These are phyloP conservation scores for Chlamydomonas sp. DNA, from an alignment of 139 green algal genomes.

Conservation along the genomic window DNA sequence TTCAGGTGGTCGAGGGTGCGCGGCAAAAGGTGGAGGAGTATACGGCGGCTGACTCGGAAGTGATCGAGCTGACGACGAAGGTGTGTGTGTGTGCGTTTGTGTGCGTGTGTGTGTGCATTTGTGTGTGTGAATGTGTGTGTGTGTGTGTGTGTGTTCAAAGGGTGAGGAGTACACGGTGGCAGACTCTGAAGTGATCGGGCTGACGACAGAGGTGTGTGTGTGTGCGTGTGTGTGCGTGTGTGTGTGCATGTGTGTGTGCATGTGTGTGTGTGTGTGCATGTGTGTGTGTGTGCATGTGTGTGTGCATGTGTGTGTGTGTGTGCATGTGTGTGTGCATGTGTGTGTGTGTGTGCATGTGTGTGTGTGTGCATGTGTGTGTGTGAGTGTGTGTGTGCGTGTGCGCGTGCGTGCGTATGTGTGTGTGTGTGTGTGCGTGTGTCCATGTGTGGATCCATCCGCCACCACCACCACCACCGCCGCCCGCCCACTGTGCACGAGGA, in stretches of 20 bases:
- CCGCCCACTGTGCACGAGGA: no score
- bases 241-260: neutral
- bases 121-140: no score
- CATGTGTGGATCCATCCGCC: no score
- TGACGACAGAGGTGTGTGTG: no score
- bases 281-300: neutral
- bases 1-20: constrained; percentile 53
- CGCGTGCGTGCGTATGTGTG: neutral
- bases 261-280: neutral
- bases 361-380: neutral
- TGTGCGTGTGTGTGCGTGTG: no score
- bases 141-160: no score
- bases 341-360: neutral
- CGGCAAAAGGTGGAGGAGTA: constrained; percentile 43
- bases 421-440: neutral
- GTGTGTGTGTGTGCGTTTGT: no score
- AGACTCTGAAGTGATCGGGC: no score
- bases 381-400: neutral
- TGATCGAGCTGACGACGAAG: constrained; percentile 49
- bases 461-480: no score
- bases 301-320: neutral
- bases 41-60: constrained; percentile 49
- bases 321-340: neutral
- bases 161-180: no score
- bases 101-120: no score